Evolutionary conservation across 805 yeast genomes (phyloP).

Genomic region (Spathaspora hagerdaliae): DNA sequence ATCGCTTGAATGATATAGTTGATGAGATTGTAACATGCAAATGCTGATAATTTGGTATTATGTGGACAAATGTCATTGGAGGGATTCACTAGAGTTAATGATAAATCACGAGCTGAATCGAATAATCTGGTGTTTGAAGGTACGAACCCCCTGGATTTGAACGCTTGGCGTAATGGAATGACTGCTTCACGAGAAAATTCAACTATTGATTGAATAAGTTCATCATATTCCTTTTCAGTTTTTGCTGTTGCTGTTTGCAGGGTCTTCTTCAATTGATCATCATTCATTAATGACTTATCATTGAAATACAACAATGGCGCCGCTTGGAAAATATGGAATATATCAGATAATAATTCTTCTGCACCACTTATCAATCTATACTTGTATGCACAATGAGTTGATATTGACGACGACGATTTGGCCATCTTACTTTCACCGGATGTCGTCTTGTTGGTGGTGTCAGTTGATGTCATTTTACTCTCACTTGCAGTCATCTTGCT

Average conservation of each 20-base stretch:
- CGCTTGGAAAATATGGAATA: constrained; percentile 28
- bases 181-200: constrained; percentile 23
- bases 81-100: constrained; percentile 24
- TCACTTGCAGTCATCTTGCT: neutral
- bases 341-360: constrained; percentile 29
- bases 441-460: neutral
- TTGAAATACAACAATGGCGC: constrained; percentile 32
- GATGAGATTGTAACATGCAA: constrained; percentile 24
- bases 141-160: constrained; percentile 10
- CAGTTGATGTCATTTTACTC: neutral
- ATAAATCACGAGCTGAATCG: constrained; percentile 30
- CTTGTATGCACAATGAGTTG: constrained; percentile 3
- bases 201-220: constrained; percentile 9
- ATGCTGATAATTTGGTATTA: constrained; percentile 19
- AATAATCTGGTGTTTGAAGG: constrained; percentile 19
- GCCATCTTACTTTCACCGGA: neutral
- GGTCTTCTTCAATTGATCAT: constrained; percentile 8
- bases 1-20: constrained; percentile 28
- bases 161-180: constrained; percentile 13
- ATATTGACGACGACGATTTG: constrained; percentile 1
- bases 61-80: constrained; percentile 12
- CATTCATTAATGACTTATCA: constrained; percentile 20
- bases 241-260: too few relatives aligned
- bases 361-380: constrained; percentile 8
- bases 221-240: constrained; percentile 9